Conservation (phyloP, 352 stramenopile genomes). For the Phytopythium montanum region DNA sequence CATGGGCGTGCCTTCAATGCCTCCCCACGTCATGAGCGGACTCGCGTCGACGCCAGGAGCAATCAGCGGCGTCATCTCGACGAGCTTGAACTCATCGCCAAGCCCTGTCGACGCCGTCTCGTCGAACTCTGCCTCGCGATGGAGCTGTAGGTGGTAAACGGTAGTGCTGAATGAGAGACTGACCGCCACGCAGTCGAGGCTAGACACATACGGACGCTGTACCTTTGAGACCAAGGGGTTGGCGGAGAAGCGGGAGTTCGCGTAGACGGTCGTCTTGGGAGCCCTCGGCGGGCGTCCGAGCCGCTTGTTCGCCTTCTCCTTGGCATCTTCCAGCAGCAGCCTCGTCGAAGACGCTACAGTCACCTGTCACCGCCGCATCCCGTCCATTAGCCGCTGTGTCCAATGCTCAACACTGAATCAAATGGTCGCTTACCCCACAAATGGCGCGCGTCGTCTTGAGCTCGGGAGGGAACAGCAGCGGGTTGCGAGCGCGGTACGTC, state of each 20-base stretch:
- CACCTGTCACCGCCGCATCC: constrained; percentile 16
- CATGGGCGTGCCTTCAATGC: constrained; percentile 78
- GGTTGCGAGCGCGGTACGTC: constrained; percentile 70
- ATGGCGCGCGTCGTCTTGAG: constrained; percentile 51
- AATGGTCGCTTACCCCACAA: constrained; percentile 24
- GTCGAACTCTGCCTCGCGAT: background rate
- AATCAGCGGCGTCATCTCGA: constrained; percentile 80
- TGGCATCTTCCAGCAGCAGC: constrained; percentile 41
- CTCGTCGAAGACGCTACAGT: constrained; percentile 8
- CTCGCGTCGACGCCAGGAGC: constrained; percentile 66
- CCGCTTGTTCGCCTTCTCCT: constrained; percentile 12
- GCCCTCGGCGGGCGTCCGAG: constrained; percentile 22
- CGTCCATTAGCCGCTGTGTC: background rate
- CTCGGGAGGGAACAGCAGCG: constrained; percentile 74
- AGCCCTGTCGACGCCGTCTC: constrained; percentile 5
- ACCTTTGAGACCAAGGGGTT: constrained; percentile 16
- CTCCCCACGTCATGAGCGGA: constrained; percentile 83
- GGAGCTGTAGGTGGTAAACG: background rate
- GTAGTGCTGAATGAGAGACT: background rate
- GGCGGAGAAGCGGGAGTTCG: constrained; percentile 65
- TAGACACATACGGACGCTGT: background rate
- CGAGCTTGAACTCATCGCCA: constrained; percentile 37
- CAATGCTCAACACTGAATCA: background rate
- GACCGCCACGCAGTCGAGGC: no score
- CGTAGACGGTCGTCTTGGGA: constrained; percentile 57